A percentile compares a stretch with the other conserved stretches of the same genome.
These are phyloP conservation scores for Tylopilus vinaceipallidus DNA, from an alignment of 768 basidiomycete species.

Conservation along the genomic window DNA sequence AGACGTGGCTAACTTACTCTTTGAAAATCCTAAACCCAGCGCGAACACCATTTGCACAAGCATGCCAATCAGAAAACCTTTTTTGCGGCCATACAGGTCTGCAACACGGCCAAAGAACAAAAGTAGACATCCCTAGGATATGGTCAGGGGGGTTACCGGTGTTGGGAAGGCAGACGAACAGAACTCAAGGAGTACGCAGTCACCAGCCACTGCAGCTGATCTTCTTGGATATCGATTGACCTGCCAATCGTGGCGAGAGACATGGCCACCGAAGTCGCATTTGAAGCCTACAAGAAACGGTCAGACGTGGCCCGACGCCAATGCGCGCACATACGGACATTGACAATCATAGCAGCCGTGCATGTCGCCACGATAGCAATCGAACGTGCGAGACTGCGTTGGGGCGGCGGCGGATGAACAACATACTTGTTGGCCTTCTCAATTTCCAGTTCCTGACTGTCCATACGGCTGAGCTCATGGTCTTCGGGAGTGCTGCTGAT, in stretches of 20 bases:
- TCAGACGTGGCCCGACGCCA: slow-evolving; percentile 1
- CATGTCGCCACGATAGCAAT: slow-evolving; percentile 36
- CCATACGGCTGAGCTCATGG: slow-evolving; percentile 11
- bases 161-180: slow-evolving; percentile 37
- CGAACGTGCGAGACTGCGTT: slow-evolving; percentile 27
- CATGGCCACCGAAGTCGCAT: slow-evolving; percentile 46
- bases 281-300: slow-evolving; percentile 28
- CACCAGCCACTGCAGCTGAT: slow-evolving; percentile 62
- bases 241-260: slow-evolving; percentile 51
- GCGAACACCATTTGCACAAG: slow-evolving; percentile 52
- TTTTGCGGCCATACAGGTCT: slow-evolving; percentile 76
- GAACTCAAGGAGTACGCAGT: slow-evolving; percentile 69
- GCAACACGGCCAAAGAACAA: slow-evolving; percentile 77
- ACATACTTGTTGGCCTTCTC: slow-evolving; percentile 4
- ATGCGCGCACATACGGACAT: slow-evolving; percentile 23
- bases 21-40: slow-evolving; percentile 62
- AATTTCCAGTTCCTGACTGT: slow-evolving; percentile 2
- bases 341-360: slow-evolving; percentile 39
- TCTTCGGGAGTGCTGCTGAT: slow-evolving; percentile 12
- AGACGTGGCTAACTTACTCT: slow-evolving; percentile 34
- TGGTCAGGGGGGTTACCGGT: not conserved
- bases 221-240: slow-evolving; percentile 47
- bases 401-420: not conserved
- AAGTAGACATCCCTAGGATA: slow-evolving; percentile 71
- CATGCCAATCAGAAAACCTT: slow-evolving; percentile 61